Evolutionary conservation across 352 stramenopile species (phyloP), one percentile per base, ranked within the genome.

Genomic region (Pythium brachiatum): DNA sequence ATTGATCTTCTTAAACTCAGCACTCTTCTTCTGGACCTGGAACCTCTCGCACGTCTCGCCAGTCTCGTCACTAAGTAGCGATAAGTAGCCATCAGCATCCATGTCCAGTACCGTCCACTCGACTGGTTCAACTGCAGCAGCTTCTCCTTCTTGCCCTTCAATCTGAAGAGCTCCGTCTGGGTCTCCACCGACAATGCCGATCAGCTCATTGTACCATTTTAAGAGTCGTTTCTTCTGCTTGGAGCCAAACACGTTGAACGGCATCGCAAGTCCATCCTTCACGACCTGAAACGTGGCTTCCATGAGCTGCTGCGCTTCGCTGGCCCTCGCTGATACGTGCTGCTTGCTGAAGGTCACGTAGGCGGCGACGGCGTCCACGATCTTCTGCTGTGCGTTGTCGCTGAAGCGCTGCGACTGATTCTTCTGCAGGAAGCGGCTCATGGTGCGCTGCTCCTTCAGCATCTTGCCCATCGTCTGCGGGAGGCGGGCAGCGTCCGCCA

Each of bases 151-250:
- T 0, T 60, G 51, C 1, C 57, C 60, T 15, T 67, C 67, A 18
- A 68, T 57, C 44, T 61, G 38, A 16, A 81, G 62, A 26, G 62
- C 66, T 27, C 44, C 55, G 43, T 87, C 80, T 8, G 68, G 71
- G 46, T 89, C 79, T 48, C 68, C 68, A 8, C 75, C 77, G 1
- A 86, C 73, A 43, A 83, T 56, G 26, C 63, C 70, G 38, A 92
- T 88, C 50, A 92, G 73, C 55, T 95, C 83, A 47, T 92, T 92
- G 75, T 93, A 87, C 81, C 85, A 91, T 53, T 94, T 95, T 26
- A 94, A 57, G 41, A 93, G 68, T 18, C 67, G 74, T 53, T 92
- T 93, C 69, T 95, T 93, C 50, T 93, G 80, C 57, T 93, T 95
- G 16, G 76, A 79, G 59, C 81, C 77, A 51, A 93, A 71, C 50